Percentiles rank a stretch among this genome's conserved stretches.
Evolutionary conservation across 495 filamentous ascomycete species (phyloP).

Genomic region (Margaritispora aquatica): DNA sequence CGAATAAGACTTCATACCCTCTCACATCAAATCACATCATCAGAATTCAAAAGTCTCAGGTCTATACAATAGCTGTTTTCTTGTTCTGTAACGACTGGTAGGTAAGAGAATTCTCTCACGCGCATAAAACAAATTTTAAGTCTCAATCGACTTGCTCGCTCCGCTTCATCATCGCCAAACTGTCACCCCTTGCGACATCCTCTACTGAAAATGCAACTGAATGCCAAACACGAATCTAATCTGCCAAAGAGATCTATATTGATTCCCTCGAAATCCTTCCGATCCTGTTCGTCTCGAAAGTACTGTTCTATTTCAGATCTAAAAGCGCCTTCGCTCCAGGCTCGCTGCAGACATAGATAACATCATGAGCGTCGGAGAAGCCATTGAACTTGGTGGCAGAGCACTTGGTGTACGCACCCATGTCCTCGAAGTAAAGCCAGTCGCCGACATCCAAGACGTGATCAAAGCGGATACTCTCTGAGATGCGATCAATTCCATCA

Average conservation of each 20-base stretch:
- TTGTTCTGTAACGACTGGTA: too few relatives aligned
- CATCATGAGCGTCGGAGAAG: conserved; percentile 87
- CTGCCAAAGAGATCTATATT: neutral
- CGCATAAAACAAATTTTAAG: too few relatives aligned
- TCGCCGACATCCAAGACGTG: conserved; percentile 81
- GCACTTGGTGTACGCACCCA: conserved; percentile 98
- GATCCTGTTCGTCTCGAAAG: neutral
- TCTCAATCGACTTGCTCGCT: neutral
- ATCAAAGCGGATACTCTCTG: conserved; percentile 64
- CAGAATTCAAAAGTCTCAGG: too few relatives aligned
- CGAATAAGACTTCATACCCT: neutral
- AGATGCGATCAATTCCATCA: conserved; percentile 93
- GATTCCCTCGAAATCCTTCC: neutral
- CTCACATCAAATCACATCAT: too few relatives aligned
- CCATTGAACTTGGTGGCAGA: conserved; percentile 98
- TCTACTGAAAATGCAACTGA: neutral
- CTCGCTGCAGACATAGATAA: conserved; percentile 93
- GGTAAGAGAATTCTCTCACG: too few relatives aligned
- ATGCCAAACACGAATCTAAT: neutral
- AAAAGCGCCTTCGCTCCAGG: conserved; percentile 75
- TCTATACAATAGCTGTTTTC: too few relatives aligned
- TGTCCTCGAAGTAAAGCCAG: conserved; percentile 97
- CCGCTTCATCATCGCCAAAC: neutral
- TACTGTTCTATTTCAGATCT: conserved; percentile 14
- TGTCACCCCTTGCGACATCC: neutral